Evolutionary conservation across 495 filamentous ascomycete genomes (phyloP).

Genomic region (Penicillium arizonense): DNA sequence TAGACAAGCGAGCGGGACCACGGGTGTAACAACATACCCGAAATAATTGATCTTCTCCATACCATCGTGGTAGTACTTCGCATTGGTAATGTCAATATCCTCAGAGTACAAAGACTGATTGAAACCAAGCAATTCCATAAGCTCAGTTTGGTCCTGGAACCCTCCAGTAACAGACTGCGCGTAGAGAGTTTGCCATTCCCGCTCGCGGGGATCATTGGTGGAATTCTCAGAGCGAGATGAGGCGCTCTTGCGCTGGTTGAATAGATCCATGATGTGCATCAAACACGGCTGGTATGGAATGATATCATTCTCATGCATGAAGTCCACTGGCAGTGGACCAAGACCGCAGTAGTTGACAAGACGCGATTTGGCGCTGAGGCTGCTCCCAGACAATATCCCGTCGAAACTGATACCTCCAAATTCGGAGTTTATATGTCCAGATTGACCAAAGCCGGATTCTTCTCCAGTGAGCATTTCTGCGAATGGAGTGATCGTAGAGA

Average conservation of each 20-base stretch:
- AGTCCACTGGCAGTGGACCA: slow-evolving; percentile 44
- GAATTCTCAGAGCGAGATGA: slow-evolving; percentile 2
- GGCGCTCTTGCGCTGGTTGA: slow-evolving; percentile 32
- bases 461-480: slow-evolving; percentile 36
- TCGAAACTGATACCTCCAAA: slow-evolving; percentile 42
- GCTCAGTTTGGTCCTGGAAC: slow-evolving; percentile 38
- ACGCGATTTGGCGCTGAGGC: slow-evolving; percentile 44
- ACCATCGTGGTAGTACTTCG: slow-evolving; percentile 31
- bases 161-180: slow-evolving; percentile 46
- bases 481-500: slow-evolving; percentile 18
- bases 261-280: slow-evolving; percentile 42
- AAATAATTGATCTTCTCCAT: slow-evolving; percentile 46
- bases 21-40: slow-evolving; percentile 33
- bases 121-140: slow-evolving; percentile 42
- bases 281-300: slow-evolving; percentile 49
- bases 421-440: neutral
- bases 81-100: slow-evolving; percentile 20
- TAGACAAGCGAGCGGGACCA: slow-evolving; percentile 23
- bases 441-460: slow-evolving; percentile 23
- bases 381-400: slow-evolving; percentile 40
- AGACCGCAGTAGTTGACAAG: slow-evolving; percentile 46
- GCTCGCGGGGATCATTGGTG: slow-evolving; percentile 11
- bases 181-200: slow-evolving; percentile 42
- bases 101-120: slow-evolving; percentile 31
- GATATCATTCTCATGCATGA: slow-evolving; percentile 40